A percentile compares a stretch with the other conserved stretches of the same genome.
Evolutionary conservation across 805 yeast species (phyloP).

Genomic region (Wickerhamiella alocasiicola): DNA sequence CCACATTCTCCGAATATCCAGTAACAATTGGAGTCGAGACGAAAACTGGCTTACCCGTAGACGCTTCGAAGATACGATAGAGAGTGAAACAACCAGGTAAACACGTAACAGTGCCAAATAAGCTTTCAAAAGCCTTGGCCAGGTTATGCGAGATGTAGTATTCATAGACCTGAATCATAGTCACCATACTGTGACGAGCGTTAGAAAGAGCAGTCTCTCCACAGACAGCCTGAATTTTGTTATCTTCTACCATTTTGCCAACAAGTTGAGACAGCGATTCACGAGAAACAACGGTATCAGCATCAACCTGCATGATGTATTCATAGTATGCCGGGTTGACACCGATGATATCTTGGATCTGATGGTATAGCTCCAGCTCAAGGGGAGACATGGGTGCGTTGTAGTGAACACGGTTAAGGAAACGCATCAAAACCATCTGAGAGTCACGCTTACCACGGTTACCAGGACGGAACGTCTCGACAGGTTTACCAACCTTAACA

Average conservation of each 20-base stretch:
- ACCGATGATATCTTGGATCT: slow-evolving; percentile 46
- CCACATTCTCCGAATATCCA: slow-evolving; percentile 42
- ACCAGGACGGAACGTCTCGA: slow-evolving; percentile 41
- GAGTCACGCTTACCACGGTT: slow-evolving; percentile 58
- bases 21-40: slow-evolving; percentile 49
- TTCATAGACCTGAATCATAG: slow-evolving; percentile 51
- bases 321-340: slow-evolving; percentile 50
- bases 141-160: slow-evolving; percentile 53
- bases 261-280: slow-evolving; percentile 45
- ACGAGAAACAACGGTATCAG: slow-evolving; percentile 45
- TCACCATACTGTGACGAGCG: slow-evolving; percentile 42
- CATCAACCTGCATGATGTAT: slow-evolving; percentile 45
- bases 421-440: slow-evolving; percentile 45
- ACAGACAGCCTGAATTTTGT: slow-evolving; percentile 46
- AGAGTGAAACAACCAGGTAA: slow-evolving; percentile 55
- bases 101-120: slow-evolving; percentile 53
- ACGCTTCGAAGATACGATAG: slow-evolving; percentile 44
- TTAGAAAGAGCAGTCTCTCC: slow-evolving; percentile 51
- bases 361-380: slow-evolving; percentile 42
- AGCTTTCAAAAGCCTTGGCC: slow-evolving; percentile 49
- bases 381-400: slow-evolving; percentile 48
- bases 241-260: slow-evolving; percentile 48
- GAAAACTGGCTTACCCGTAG: slow-evolving; percentile 45
- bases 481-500: slow-evolving; percentile 46
- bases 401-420: slow-evolving; percentile 46